phyloP scores from a whole-genome alignment of 2,329 filamentous ascomycete species.

The Fusarium torreyae region DNA sequence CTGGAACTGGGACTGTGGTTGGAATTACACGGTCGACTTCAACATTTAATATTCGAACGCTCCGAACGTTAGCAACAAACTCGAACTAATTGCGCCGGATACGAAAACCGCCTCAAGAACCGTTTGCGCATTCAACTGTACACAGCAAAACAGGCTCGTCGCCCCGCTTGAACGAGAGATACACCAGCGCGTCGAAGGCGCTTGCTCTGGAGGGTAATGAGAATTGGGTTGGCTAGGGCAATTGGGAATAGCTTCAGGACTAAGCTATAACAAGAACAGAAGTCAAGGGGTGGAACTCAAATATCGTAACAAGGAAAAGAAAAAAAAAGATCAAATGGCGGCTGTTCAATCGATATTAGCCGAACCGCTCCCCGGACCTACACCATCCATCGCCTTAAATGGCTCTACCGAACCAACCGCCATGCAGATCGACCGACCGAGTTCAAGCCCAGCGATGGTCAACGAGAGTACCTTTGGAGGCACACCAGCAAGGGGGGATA shows the following conservation, averaged over 20 bases:
- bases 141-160: constrained; percentile 8
- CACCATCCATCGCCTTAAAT: constrained; percentile 45
- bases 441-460: constrained; percentile 54
- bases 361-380: constrained; percentile 53
- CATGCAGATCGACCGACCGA: constrained; percentile 56
- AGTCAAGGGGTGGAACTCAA: constrained; percentile 22
- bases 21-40: not conserved
- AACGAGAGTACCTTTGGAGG: constrained; percentile 62
- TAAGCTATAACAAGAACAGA: constrained; percentile 18
- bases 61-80: not conserved
- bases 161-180: not conserved
- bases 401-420: constrained; percentile 45
- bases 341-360: constrained; percentile 58
- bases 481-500: constrained; percentile 67
- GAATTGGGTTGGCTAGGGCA: constrained; percentile 19
- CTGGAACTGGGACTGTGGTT: not conserved
- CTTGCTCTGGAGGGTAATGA: constrained; percentile 29
- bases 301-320: constrained; percentile 1
- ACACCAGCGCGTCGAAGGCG: constrained; percentile 23
- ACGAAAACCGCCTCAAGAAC: constrained; percentile 6
- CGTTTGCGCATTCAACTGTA: constrained; percentile 5
- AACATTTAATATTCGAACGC: constrained; percentile 6
- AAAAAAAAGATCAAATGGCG: constrained; percentile 52
- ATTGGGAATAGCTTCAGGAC: constrained; percentile 29
- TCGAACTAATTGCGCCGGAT: constrained; percentile 15